A percentile compares a stretch with the other conserved stretches of the same genome.
Conservation (phyloP, 768 basidiomycete genomes). For the Russula brevipes region DNA sequence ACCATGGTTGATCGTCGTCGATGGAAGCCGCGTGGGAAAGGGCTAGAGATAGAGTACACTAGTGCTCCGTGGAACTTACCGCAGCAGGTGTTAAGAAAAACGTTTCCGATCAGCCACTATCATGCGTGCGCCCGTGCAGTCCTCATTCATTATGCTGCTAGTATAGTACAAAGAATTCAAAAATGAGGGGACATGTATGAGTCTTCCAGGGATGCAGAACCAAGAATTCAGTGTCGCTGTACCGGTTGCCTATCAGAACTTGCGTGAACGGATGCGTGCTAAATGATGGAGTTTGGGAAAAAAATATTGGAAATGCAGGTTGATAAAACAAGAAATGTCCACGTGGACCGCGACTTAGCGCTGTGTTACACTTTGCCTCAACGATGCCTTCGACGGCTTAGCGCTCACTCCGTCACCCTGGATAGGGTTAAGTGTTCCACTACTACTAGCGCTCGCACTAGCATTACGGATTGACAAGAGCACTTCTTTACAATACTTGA, state of each 20-base stretch:
- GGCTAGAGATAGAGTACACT: no score
- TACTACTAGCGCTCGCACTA: constrained; percentile 33
- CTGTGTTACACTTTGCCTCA: constrained; percentile 8
- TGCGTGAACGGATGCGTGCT: neutral
- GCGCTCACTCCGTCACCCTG: constrained; percentile 6
- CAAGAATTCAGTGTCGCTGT: constrained; percentile 7
- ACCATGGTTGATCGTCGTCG: no score
- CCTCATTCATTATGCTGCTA: neutral
- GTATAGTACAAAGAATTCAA: constrained; percentile 13
- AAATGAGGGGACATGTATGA: constrained; percentile 2
- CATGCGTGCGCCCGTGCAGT: neutral
- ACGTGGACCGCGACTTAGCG: neutral
- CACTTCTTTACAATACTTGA: constrained; percentile 85
- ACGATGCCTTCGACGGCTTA: constrained; percentile 8
- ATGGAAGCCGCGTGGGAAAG: no score
- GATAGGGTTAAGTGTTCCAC: neutral
- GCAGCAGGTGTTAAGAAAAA: neutral
- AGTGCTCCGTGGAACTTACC: no score
- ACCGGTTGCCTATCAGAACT: neutral
- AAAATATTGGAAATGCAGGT: neutral
- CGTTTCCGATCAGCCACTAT: neutral
- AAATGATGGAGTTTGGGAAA: neutral
- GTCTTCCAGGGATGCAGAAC: constrained; percentile 9
- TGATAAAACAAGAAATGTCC: neutral
- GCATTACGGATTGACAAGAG: constrained; percentile 63